phyloP scores from a whole-genome alignment of 2,329 filamentous ascomycete genomes.

The Acephala macrosclerotiorum region DNA sequence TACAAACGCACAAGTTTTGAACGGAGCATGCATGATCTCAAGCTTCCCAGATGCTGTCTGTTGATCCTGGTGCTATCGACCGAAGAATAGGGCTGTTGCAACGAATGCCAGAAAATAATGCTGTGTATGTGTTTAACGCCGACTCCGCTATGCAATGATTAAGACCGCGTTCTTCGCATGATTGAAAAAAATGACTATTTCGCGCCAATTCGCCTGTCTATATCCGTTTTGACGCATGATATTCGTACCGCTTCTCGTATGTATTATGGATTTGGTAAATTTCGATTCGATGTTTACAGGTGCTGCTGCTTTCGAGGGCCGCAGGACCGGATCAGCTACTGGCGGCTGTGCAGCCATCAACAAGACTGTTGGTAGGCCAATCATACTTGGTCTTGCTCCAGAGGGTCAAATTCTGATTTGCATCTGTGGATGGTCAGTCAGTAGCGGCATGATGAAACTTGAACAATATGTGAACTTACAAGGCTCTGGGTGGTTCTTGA shows the following conservation, averaged over 20 bases:
- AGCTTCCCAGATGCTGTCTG: slow-evolving; percentile 17
- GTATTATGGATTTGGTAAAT: slow-evolving; percentile 24
- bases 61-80: not conserved
- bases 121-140: slow-evolving; percentile 28
- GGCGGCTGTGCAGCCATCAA: slow-evolving; percentile 57
- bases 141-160: slow-evolving; percentile 37
- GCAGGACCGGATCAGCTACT: slow-evolving; percentile 17
- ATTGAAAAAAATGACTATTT: slow-evolving; percentile 7
- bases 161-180: slow-evolving; percentile 19
- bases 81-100: slow-evolving; percentile 2
- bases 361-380: slow-evolving; percentile 68
- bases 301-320: slow-evolving; percentile 9
- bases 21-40: slow-evolving; percentile 5
- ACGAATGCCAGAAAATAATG: slow-evolving; percentile 11
- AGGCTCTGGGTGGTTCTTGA: slow-evolving; percentile 64
- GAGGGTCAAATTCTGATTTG: slow-evolving; percentile 68
- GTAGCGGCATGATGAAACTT: not conserved
- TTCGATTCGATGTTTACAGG: slow-evolving; percentile 31
- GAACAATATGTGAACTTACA: slow-evolving; percentile 49
- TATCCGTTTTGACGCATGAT: slow-evolving; percentile 34
- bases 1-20: slow-evolving; percentile 9
- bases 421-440: slow-evolving; percentile 37
- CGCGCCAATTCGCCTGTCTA: slow-evolving; percentile 25
- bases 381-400: slow-evolving; percentile 61
- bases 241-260: slow-evolving; percentile 31